These are phyloP conservation scores for Pezicula carpinea DNA, from an alignment of 2,329 filamentous ascomycete genomes.

Conservation along the genomic window DNA sequence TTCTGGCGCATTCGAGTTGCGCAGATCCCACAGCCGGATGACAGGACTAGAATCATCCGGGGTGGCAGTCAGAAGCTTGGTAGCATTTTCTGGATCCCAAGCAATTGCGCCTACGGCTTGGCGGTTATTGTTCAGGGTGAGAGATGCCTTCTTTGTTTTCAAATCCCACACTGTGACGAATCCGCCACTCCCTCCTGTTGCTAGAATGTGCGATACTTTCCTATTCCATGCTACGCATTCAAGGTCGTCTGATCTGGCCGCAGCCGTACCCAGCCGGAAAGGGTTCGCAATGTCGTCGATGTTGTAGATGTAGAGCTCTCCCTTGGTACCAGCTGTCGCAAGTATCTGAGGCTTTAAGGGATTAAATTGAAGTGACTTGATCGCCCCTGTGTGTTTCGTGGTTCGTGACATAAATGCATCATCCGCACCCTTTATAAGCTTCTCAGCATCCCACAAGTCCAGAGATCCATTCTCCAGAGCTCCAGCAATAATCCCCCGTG, in stretches of 20 bases:
- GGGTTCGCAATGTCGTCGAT: constrained; percentile 84
- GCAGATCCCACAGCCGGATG: constrained; percentile 89
- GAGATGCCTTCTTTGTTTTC: constrained; percentile 94
- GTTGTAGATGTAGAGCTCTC: constrained; percentile 94
- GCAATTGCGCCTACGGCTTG: constrained; percentile 94
- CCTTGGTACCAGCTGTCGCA: constrained; percentile 88
- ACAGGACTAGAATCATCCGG: constrained; percentile 84
- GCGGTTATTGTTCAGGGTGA: constrained; percentile 89
- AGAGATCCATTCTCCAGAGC: constrained; percentile 92
- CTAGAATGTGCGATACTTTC: constrained; percentile 93
- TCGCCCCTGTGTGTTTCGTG: constrained; percentile 84
- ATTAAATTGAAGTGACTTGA: constrained; percentile 97
- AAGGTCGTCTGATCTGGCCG: constrained; percentile 88
- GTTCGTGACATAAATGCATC: constrained; percentile 84
- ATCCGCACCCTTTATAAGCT: constrained; percentile 50
- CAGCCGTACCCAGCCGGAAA: constrained; percentile 81
- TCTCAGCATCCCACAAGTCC: constrained; percentile 86
- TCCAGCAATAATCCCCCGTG: constrained; percentile 87
- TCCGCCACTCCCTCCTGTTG: constrained; percentile 86
- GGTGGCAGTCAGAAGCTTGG: constrained; percentile 88
- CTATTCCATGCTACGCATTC: constrained; percentile 98
- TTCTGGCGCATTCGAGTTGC: constrained; percentile 94
- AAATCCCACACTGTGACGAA: constrained; percentile 99
- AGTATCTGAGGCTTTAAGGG: constrained; percentile 85
- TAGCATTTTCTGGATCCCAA: constrained; percentile 95